A percentile compares a stretch with the other conserved stretches of the same genome.
phyloP scores from a whole-genome alignment of 352 stramenopile genomes.

The Pythium aphanidermatum region DNA sequence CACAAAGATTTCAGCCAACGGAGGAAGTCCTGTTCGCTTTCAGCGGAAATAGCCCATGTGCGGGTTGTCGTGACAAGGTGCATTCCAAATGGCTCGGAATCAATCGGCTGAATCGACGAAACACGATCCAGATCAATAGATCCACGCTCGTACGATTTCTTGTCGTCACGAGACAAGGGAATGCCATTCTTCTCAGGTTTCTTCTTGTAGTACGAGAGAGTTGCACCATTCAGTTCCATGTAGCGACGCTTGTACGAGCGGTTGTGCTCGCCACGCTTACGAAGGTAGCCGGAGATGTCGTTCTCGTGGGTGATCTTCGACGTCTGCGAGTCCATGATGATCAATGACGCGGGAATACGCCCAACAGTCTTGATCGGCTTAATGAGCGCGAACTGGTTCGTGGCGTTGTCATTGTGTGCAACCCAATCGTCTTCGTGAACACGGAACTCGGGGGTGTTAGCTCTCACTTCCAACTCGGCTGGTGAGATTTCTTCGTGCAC shows the following conservation, averaged over 20 bases:
- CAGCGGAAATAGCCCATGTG: slow-evolving; percentile 71
- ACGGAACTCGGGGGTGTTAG: slow-evolving; percentile 87
- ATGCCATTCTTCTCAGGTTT: slow-evolving; percentile 79
- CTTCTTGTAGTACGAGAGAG: slow-evolving; percentile 84
- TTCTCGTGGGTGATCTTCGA: slow-evolving; percentile 30
- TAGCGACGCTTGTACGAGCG: slow-evolving; percentile 77
- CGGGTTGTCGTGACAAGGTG: slow-evolving; percentile 68
- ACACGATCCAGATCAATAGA: slow-evolving; percentile 76
- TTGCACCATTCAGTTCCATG: slow-evolving; percentile 73
- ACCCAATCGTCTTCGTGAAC: slow-evolving; percentile 84
- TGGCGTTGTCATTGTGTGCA: slow-evolving; percentile 60
- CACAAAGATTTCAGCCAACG: slow-evolving; percentile 80
- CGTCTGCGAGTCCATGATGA: slow-evolving; percentile 50
- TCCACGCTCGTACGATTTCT: slow-evolving; percentile 63
- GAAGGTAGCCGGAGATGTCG: slow-evolving; percentile 66
- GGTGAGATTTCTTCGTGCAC: slow-evolving; percentile 81
- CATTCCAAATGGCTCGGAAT: slow-evolving; percentile 68
- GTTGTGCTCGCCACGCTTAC: slow-evolving; percentile 82
- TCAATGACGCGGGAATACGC: slow-evolving; percentile 59
- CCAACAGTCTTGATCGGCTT: slow-evolving; percentile 80
- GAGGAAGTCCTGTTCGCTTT: slow-evolving; percentile 70
- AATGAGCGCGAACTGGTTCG: slow-evolving; percentile 74
- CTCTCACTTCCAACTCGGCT: slow-evolving; percentile 74
- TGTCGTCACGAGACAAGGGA: slow-evolving; percentile 61
- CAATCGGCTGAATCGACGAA: slow-evolving; percentile 74